A percentile compares a stretch with the other conserved stretches of the same genome.
phyloP scores from a whole-genome alignment of 129 eudicot genomes.

The Centrapalus pauciflorus region DNA sequence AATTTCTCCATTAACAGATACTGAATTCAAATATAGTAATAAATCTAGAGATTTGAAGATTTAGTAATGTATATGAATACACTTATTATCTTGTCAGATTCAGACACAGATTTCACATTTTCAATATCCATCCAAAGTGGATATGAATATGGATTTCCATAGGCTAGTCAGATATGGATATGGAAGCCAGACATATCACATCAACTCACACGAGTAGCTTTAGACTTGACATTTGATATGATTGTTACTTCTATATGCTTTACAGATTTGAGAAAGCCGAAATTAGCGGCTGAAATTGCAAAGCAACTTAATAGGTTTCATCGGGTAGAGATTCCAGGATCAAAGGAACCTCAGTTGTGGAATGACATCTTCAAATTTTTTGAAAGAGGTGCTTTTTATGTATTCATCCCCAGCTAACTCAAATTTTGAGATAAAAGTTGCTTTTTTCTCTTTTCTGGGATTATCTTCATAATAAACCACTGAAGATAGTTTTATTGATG shows the following conservation, averaged over 20 bases:
- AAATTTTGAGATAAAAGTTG: background rate
- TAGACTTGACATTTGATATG: background rate
- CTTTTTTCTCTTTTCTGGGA: background rate
- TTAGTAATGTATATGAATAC: background rate
- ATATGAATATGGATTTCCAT: constrained; percentile 5
- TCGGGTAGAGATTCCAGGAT: constrained; percentile 85
- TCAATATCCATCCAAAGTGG: background rate
- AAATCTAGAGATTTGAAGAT: background rate
- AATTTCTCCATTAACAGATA: background rate
- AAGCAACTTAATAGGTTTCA: constrained; percentile 81
- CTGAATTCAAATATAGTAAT: background rate
- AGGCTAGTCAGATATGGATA: background rate
- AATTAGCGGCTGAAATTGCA: constrained; percentile 80
- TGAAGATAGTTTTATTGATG: constrained; percentile 23
- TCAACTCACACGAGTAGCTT: background rate
- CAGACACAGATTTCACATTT: constrained; percentile 6
- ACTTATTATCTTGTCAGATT: too few relatives aligned
- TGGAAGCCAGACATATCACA: background rate
- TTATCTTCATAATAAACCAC: background rate
- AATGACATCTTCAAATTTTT: constrained; percentile 68
- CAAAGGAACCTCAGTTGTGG: constrained; percentile 92
- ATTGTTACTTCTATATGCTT: background rate
- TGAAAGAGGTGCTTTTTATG: constrained; percentile 53
- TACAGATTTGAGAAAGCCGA: constrained; percentile 81
- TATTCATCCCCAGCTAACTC: background rate